Evolutionary conservation across 2,329 filamentous ascomycete genomes (phyloP).

Genomic region (Paraphaeosphaeria minitans): DNA sequence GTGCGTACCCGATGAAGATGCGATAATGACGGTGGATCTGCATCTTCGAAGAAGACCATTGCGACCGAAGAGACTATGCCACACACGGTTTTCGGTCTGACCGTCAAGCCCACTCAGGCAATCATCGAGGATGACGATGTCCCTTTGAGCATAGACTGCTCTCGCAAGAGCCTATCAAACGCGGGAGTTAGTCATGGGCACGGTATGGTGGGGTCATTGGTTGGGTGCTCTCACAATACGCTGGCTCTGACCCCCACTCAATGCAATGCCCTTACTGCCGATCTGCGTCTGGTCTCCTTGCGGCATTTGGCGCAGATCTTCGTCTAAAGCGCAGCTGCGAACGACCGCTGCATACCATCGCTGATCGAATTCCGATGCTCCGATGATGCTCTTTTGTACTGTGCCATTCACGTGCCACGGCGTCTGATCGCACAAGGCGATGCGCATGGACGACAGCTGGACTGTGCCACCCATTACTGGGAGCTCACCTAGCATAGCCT

Average conservation of each 20-base stretch:
- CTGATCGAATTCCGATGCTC: constrained; percentile 41
- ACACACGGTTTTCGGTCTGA: constrained; percentile 56
- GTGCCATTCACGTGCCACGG: constrained; percentile 47
- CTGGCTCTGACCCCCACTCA: constrained; percentile 60
- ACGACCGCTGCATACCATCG: constrained; percentile 46
- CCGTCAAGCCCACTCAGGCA: constrained; percentile 58
- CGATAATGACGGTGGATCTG: constrained; percentile 41
- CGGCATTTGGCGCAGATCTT: constrained; percentile 41
- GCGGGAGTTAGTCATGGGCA: background rate
- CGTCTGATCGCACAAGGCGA: constrained; percentile 46
- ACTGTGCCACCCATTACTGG: constrained; percentile 40
- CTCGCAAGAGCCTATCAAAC: constrained; percentile 53
- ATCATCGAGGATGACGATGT: constrained; percentile 58
- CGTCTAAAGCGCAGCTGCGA: constrained; percentile 40
- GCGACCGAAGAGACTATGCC: constrained; percentile 53
- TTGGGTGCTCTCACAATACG: constrained; percentile 48
- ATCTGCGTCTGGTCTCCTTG: constrained; percentile 52
- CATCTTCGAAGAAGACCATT: constrained; percentile 53
- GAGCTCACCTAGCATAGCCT: constrained; percentile 41
- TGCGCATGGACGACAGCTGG: constrained; percentile 36
- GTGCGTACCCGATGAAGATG: constrained; percentile 38
- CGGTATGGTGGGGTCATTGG: constrained; percentile 20
- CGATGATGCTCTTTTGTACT: constrained; percentile 46
- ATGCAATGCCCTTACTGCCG: constrained; percentile 57
- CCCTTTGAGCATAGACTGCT: constrained; percentile 56